Conservation (phyloP, 495 filamentous ascomycete species). For the Daldinia loculata region DNA sequence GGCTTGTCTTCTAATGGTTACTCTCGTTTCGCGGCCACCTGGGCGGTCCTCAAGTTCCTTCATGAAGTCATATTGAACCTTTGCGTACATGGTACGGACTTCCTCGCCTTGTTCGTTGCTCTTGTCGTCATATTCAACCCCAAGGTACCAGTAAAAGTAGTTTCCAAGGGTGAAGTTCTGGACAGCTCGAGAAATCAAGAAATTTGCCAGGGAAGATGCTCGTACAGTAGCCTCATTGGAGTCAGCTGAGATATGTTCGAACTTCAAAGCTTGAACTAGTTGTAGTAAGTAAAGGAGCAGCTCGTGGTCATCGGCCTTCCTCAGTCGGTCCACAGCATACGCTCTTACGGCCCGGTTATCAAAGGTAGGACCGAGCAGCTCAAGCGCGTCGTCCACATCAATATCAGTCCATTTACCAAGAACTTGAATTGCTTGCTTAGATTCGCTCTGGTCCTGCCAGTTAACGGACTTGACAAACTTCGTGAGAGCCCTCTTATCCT, state of each 20-base stretch:
- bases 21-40: conserved; percentile 73
- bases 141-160: conserved; percentile 97
- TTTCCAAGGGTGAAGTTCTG: conserved; percentile 90
- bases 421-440: conserved; percentile 86
- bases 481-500: conserved; percentile 92
- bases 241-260: conserved; percentile 74
- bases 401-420: conserved; percentile 96
- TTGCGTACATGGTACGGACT: conserved; percentile 84
- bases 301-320: conserved; percentile 94
- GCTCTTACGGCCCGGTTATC: conserved; percentile 86
- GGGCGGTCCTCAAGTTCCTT: conserved; percentile 71
- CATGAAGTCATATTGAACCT: conserved; percentile 97
- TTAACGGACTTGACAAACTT: conserved; percentile 98
- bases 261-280: conserved; percentile 95
- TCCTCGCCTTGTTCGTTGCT: conserved; percentile 72
- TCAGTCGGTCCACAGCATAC: conserved; percentile 90
- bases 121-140: conserved; percentile 91
- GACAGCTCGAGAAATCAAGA: conserved; percentile 85
- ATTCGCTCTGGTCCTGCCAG: conserved; percentile 88
- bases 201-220: conserved; percentile 88
- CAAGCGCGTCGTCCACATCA: conserved; percentile 95
- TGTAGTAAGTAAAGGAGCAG: conserved; percentile 92
- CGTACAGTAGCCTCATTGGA: conserved; percentile 69
- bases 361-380: conserved; percentile 90
- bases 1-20: conserved; percentile 82